Evolutionary conservation across 73 alveolate genomes (phyloP), one percentile per base, ranked within the genome.

Genomic region (Stentor coeruleus): DNA sequence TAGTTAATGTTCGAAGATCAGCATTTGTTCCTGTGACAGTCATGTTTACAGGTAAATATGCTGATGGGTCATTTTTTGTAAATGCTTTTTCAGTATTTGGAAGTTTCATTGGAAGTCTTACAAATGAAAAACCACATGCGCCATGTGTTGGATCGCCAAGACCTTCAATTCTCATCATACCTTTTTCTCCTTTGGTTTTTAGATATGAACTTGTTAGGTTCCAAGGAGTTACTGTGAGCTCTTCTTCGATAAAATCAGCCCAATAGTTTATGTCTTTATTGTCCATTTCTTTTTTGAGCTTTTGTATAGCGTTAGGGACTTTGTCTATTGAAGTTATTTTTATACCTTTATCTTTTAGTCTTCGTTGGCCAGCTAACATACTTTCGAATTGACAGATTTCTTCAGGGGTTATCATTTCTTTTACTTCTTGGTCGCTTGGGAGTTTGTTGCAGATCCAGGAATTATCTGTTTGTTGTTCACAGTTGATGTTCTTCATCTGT

Each of bases 131-230:
- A 0, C 99, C 99, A 6, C 99, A 99, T 85, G 94, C 88, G n/a
- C 99, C 99, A 82, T 95, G 94, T 0, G 98, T 91, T 1, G 99
- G 99, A 84, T 97, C 99, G 33, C 99, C 99, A 35, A 97, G 88
- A 14, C 99, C 99, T 81, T 90, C 95, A n/a, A 97, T 84, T 86
- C 93, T 85, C 92, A 97, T 89, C 97, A 91, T 94, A 35, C 99
- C 98, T 83, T 92, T 85, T 15, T 91, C 88, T 79, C 86, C 90
- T 39, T 93, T 93, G 66, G 95, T 86, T 74, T 88, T 90, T 59
- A 91, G 72, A 87, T 87, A 94, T 60, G 90, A 91, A 40, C 90
- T 92, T 0, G 99, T 91, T 60, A 96, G 88, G 66, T 97, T 96
- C 99, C 99, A 97, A 6, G 99, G 99, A 59, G 99, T 96, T 35